These are phyloP conservation scores for Pseudogymnoascus sp. DNA, from an alignment of 2,329 filamentous ascomycete species.

Conservation along the genomic window DNA sequence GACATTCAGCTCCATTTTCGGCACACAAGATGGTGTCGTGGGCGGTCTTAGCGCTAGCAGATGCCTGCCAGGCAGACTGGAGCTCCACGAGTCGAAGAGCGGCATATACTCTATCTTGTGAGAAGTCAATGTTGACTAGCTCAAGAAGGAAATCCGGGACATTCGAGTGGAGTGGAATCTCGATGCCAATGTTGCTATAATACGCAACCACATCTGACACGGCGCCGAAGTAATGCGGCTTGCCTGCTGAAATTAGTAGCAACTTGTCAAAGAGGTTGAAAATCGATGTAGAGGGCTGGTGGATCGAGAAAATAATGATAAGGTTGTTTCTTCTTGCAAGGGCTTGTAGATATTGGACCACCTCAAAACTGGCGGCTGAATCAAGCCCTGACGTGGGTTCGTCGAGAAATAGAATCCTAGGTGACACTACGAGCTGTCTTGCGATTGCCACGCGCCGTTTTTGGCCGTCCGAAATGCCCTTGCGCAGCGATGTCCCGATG, in stretches of 20 bases:
- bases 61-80: too few species aligned
- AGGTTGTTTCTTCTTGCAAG: constrained; percentile 64
- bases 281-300: constrained; percentile 71
- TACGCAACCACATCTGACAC: too few species aligned
- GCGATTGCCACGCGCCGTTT: constrained; percentile 70
- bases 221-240: too few species aligned
- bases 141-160: constrained; percentile 62
- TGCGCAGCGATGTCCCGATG: constrained; percentile 71
- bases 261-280: constrained; percentile 74
- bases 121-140: constrained; percentile 68
- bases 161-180: constrained; percentile 54
- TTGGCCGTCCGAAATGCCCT: constrained; percentile 78
- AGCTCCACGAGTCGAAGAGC: too few species aligned
- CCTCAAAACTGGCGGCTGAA: constrained; percentile 67
- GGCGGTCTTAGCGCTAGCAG: too few species aligned
- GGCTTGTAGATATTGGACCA: constrained; percentile 64
- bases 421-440: constrained; percentile 51
- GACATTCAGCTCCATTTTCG: too few species aligned
- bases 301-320: constrained; percentile 70
- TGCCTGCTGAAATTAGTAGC: constrained; percentile 28
- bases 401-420: constrained; percentile 58
- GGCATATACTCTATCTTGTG: too few species aligned
- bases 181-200: too few species aligned
- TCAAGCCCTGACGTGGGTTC: constrained; percentile 78
- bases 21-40: too few species aligned